These are phyloP conservation scores for Chrysoporthe deuterocubensis DNA, from an alignment of 2,329 filamentous ascomycete genomes.

Conservation along the genomic window DNA sequence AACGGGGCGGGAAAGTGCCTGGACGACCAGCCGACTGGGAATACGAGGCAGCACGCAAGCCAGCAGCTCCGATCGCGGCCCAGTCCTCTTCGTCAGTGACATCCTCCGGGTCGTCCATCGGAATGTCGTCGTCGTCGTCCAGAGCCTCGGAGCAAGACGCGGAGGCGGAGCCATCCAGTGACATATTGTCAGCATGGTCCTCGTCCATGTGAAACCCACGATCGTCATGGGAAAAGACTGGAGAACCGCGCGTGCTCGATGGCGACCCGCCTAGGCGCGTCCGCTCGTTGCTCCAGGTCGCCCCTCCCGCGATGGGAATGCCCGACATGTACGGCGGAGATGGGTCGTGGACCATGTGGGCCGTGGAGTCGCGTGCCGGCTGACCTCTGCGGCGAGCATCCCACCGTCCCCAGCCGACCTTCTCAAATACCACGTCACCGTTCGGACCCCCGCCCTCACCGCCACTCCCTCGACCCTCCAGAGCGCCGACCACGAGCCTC, in stretches of 20 bases:
- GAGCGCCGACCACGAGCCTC: slow-evolving; percentile 85
- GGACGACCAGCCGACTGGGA: slow-evolving; percentile 56
- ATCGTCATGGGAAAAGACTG: slow-evolving; percentile 76
- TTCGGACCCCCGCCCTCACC: slow-evolving; percentile 63
- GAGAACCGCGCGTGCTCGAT: slow-evolving; percentile 71
- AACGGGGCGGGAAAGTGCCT: slow-evolving; percentile 52
- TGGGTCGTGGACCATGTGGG: slow-evolving; percentile 47
- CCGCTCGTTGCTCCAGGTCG: slow-evolving; percentile 50
- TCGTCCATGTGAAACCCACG: slow-evolving; percentile 66
- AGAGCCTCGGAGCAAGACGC: slow-evolving; percentile 78
- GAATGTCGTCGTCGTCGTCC: slow-evolving; percentile 59
- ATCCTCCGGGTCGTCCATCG: slow-evolving; percentile 78
- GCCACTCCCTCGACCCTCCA: slow-evolving; percentile 75
- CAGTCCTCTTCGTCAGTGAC: slow-evolving; percentile 96
- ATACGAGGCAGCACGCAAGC: slow-evolving; percentile 70
- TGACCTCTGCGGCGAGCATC: slow-evolving; percentile 78
- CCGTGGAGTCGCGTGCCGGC: slow-evolving; percentile 46
- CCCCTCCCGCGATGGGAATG: slow-evolving; percentile 60
- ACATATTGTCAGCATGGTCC: slow-evolving; percentile 94
- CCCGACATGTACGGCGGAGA: slow-evolving; percentile 50
- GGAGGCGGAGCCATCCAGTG: slow-evolving; percentile 70
- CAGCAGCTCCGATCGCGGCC: slow-evolving; percentile 85
- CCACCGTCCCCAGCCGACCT: slow-evolving; percentile 98
- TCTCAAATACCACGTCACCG: slow-evolving; percentile 83
- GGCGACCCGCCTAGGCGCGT: slow-evolving; percentile 54